Evolutionary conservation across 257 asterid genomes (phyloP), one percentile per base, ranked within the genome.

Genomic region (Scutellaria galericulata): DNA sequence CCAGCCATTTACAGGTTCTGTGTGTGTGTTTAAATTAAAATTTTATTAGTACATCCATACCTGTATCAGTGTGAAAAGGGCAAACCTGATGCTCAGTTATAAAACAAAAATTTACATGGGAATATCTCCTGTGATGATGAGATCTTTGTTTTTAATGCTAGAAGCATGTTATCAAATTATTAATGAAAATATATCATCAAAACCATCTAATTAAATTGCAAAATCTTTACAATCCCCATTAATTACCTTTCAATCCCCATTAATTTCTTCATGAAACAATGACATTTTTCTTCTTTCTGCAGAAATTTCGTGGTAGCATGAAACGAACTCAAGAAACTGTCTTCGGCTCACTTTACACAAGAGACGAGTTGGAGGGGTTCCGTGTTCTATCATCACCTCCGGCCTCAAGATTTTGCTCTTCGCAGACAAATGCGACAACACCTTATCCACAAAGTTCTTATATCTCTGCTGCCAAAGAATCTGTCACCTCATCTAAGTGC

Each of bases 1-100:
- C 97, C 52, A 91, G 96, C 71, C 96, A 89, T 81, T 84, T 89
- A 75, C 98, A 92, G 96, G 98, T 88, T 63, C 7, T 9, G 40
- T n/a, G 24, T 37, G 13, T 59, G 6, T n/a, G 12, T 58, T 59
- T 59, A 13, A 60, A 37, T 37, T 57, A 10, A 10, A 27, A 5
- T 57, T 27, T 27, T 20, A 18, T 12, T 10, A 11, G 31, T 27
- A 57, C 42, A 57, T 57, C 18, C 44, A 5, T 57, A 27, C 6
- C 31, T 57, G 41, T 7, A 10, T 57, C 12, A 57, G 44, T 57
- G 48, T 44, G 9, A 7, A 44, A 44, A 44, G 11, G 3, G 48
- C 48, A 10, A 44, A 44, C 11, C 48, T 0, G 48, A 3, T 44
- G 48, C 48, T 44, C 48, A 44, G 9, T 8, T 51, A 5, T 51